phyloP scores from a whole-genome alignment of 192 early-diverging fungal genomes.

The Coemansia sp. region DNA sequence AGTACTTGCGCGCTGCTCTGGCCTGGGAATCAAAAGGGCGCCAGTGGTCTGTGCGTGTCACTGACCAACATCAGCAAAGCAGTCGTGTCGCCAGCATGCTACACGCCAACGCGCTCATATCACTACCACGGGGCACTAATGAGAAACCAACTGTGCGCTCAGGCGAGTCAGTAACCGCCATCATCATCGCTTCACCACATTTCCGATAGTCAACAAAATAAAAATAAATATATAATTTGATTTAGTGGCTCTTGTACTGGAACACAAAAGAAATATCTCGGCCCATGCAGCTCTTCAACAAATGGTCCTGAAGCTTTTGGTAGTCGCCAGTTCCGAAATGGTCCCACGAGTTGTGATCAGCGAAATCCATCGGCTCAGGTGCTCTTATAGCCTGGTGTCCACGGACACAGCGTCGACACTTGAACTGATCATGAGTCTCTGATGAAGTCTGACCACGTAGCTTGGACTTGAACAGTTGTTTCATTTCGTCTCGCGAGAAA shows the following conservation, averaged over 20 bases:
- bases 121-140: conserved; percentile 63
- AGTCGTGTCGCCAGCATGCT: conserved; percentile 78
- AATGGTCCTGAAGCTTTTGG: conserved; percentile 61
- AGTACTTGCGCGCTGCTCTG: conserved; percentile 31
- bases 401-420: conserved; percentile 86
- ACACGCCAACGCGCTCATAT: conserved; percentile 76
- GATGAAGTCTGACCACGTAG: conserved; percentile 59
- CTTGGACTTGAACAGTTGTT: conserved; percentile 88
- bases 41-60: conserved; percentile 54
- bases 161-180: conserved; percentile 26
- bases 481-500: conserved; percentile 87
- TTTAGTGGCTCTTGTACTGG: conserved; percentile 72
- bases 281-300: conserved; percentile 65
- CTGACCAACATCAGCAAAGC: conserved; percentile 78
- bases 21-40: conserved; percentile 24
- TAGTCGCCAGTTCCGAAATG: conserved; percentile 66
- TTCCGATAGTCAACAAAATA: background rate
- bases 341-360: conserved; percentile 82
- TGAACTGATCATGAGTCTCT: conserved; percentile 98
- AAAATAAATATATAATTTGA: background rate
- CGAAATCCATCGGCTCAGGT: conserved; percentile 68
- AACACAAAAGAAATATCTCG: conserved; percentile 77
- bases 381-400: conserved; percentile 78
- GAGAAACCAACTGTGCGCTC: conserved; percentile 10
- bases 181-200: conserved; percentile 37